Evolutionary conservation across 2,329 filamentous ascomycete genomes (phyloP), one percentile per base, ranked within the genome.

Genomic region (Colletotrichum tropicicola): DNA sequence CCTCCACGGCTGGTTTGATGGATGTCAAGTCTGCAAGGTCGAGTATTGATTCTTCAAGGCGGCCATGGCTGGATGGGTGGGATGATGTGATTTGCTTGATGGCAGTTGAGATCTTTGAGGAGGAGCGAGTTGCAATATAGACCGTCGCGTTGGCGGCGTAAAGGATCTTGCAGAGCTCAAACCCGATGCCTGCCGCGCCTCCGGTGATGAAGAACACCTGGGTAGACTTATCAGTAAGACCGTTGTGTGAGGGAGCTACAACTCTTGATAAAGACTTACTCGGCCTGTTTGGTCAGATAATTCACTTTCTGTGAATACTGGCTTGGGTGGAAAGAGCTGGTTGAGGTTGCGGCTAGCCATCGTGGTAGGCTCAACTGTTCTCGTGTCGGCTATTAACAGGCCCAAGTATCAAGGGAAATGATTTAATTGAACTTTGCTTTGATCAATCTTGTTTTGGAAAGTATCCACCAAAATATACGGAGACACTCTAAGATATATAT

Each of bases 141-240:
- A 89, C 82, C 1, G 77, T 86, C 30, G 78, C 85, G 59, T 86
- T 84, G 25, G 78, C 80, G 12, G 75, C 72, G 72, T 89, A 89
- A 8, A 90, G 77, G 3, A 89, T 79, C 37, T 80, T 80, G 35
- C 77, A 77, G 15, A 88, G 77, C 67, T 87, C 83, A 35, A 81
- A 79, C 8, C 86, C 86, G 5, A 87, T 77, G 77, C 77, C 77
- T 0, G 74, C 73, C 66, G 78, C 78, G 52, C 74, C 73, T 21
- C 77, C 77, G 0, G 77, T 89, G 15, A 89, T 80, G 63, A 89
- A 79, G 74, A 79, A 82, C 35, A 86, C 82, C 76, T 77, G 45
- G 6, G 47, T 47, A 17, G 10, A 5, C 17, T 25, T 3, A 10
- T 37, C 23, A 12, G 5, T n/a, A 17, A 19, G 13, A 9, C 8